These are phyloP conservation scores for Xylariaceae sp. DNA, from an alignment of 2,329 filamentous ascomycete species.

Conservation along the genomic window DNA sequence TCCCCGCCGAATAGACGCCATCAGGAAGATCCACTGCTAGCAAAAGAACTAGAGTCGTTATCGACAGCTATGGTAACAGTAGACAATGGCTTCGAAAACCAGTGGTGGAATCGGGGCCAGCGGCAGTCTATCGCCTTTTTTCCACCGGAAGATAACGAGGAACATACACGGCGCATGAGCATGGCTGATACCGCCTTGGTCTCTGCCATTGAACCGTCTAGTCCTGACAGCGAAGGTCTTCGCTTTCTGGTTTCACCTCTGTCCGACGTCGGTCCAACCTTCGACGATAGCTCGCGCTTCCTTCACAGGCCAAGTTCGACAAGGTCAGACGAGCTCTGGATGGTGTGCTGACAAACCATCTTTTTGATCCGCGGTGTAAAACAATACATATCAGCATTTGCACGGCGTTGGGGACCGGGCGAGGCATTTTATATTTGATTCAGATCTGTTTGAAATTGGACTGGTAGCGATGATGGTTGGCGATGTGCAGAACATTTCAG, in stretches of 20 bases:
- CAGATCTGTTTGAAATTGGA: not conserved
- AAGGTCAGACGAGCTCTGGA: slow-evolving; percentile 41
- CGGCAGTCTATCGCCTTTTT: slow-evolving; percentile 29
- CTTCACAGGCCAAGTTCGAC: slow-evolving; percentile 38
- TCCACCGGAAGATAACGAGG: slow-evolving; percentile 22
- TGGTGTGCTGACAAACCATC: slow-evolving; percentile 22
- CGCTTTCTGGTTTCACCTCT: slow-evolving; percentile 37
- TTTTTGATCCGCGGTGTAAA: not conserved
- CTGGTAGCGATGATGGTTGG: not conserved
- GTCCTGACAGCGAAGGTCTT: slow-evolving; percentile 17
- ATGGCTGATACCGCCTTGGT: slow-evolving; percentile 30
- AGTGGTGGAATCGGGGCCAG: slow-evolving; percentile 53
- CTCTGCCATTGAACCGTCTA: slow-evolving; percentile 23
- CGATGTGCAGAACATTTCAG: not conserved
- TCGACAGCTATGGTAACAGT: slow-evolving; percentile 53
- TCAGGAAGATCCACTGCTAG: slow-evolving; percentile 36
- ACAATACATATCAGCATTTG: not conserved
- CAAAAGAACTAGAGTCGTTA: slow-evolving; percentile 44
- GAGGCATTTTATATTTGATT: not conserved
- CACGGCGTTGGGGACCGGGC: not conserved
- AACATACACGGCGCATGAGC: slow-evolving; percentile 24
- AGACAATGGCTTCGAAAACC: slow-evolving; percentile 55
- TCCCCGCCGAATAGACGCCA: slow-evolving; percentile 21
- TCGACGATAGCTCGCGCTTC: slow-evolving; percentile 18
- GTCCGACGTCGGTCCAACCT: slow-evolving; percentile 31